Evolutionary conservation across 2,329 filamentous ascomycete genomes (phyloP).

Genomic region (Lecanicillium sp.): DNA sequence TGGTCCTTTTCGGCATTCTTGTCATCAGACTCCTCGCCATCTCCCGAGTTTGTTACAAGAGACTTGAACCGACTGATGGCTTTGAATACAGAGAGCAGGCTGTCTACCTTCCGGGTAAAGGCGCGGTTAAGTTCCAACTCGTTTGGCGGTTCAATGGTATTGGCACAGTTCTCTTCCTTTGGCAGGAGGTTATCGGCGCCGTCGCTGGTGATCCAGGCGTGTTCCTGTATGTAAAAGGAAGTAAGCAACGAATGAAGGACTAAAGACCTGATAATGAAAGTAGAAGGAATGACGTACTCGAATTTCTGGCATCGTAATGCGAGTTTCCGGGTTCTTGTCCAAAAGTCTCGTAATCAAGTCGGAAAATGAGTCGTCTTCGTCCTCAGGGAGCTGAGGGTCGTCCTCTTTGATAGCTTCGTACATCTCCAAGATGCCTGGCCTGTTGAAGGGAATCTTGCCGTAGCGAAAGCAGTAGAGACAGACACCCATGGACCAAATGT

Average conservation of each 20-base stretch:
- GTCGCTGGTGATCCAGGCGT: constrained; percentile 84
- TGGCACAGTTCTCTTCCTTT: constrained; percentile 76
- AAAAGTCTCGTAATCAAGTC: constrained; percentile 69
- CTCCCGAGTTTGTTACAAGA: constrained; percentile 37
- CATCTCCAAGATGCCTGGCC: constrained; percentile 70
- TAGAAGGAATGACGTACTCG: constrained; percentile 50
- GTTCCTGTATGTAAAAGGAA: constrained; percentile 50
- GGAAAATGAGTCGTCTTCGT: constrained; percentile 59
- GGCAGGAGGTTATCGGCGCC: constrained; percentile 73
- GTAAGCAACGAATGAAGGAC: not conserved
- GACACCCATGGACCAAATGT: constrained; percentile 98
- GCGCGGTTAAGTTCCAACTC: constrained; percentile 85
- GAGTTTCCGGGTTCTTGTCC: constrained; percentile 75
- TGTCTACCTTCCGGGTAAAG: constrained; percentile 82
- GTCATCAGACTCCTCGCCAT: not conserved
- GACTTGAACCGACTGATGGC: constrained; percentile 84
- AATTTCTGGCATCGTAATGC: constrained; percentile 76
- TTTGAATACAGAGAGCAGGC: constrained; percentile 83
- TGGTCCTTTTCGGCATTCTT: not conserved
- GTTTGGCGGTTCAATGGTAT: constrained; percentile 75
- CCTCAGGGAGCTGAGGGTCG: constrained; percentile 50
- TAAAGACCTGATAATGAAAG: not conserved
- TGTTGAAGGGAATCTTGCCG: constrained; percentile 80
- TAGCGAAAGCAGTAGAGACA: constrained; percentile 90
- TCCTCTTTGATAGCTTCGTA: constrained; percentile 82